Evolutionary conservation across 1,139 yeast genomes (phyloP).

Genomic region (Taphrina betulina): DNA sequence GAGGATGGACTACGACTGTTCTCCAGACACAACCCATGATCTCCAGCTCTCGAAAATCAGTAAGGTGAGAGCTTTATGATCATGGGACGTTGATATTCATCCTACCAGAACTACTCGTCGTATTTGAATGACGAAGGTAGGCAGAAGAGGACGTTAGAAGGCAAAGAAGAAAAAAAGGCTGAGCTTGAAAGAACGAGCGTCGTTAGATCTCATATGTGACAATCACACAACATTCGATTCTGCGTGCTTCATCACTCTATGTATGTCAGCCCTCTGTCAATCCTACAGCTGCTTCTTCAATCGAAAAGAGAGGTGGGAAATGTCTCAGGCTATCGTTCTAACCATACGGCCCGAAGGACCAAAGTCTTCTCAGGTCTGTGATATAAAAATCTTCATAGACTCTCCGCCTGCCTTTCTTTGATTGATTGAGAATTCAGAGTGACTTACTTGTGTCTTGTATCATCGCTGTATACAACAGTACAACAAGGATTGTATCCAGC

Average conservation of each 20-base stretch:
- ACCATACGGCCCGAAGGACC: conserved; percentile 19
- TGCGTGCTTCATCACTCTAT: too few species aligned
- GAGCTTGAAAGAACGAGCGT: neutral
- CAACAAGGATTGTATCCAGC: too few species aligned
- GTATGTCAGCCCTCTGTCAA: too few species aligned
- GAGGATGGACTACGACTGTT: conserved; percentile 17
- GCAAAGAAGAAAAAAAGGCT: neutral
- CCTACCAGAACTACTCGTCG: conserved; percentile 33
- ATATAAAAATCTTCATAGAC: conserved; percentile 29
- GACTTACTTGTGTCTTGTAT: too few species aligned
- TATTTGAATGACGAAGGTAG: conserved; percentile 28
- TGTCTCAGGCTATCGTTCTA: conserved; percentile 32
- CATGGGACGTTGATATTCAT: conserved; percentile 26
- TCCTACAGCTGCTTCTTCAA: too few species aligned
- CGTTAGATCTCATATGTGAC: too few species aligned
- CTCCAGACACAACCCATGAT: conserved; percentile 18
- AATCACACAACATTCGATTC: too few species aligned
- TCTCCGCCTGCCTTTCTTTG: neutral
- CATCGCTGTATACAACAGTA: too few species aligned
- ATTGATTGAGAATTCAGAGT: too few species aligned
- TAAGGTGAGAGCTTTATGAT: conserved; percentile 31
- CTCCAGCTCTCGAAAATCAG: conserved; percentile 33
- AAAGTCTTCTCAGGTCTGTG: conserved; percentile 33
- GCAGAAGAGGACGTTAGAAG: conserved; percentile 33
- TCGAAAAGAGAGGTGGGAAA: too few species aligned